Evolutionary conservation across 805 yeast genomes (phyloP), one percentile per base, ranked within the genome.

Genomic region (Zygoascus tannicola): DNA sequence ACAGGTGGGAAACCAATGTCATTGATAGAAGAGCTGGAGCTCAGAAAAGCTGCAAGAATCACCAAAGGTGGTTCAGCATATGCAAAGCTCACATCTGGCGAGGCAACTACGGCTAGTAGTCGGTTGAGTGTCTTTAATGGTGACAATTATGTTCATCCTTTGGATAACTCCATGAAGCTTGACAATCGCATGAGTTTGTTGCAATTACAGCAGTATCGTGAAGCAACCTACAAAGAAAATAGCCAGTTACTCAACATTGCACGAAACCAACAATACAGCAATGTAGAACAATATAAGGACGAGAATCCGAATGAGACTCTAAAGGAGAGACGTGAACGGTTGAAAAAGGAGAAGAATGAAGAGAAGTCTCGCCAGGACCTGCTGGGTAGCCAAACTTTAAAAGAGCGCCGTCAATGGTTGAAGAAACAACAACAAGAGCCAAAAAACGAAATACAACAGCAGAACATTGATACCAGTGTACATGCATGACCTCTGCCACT

Each of bases 11-110:
- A 50, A 18, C 45, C 39, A 8, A 56, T 57, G 15, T 60, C 67
- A 10, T 50, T 63, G n/a, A 59, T 63, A 26, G 67, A 63, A 46
- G 67, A 63, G 44, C 48, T 63, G 28, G 67, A 63, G 44, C 52
- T 60, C 30, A 58, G 67, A 22, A 63, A 63, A 44, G 56, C 57
- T 19, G 65, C 55, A 34, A 32, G 33, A 39, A 22, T 14, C 19
- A 7, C 30, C 16, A 22, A 38, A 23, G 12, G 30, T 30, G 38
- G 10, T 22, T 5, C 23, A 35, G 19, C 35, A 32, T 5, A 23
- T 14, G 14, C 35, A 12, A 23, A 44, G 30, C 30, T 26, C 42
- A 33, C 50, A 55, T 2, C 64, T 59, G 45, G 51, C 46, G 16
- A 44, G 48, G 22, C 49, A 52, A 15, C 49, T 60, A n/a, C 10